A percentile compares a stretch with the other conserved stretches of the same genome.
These are phyloP conservation scores for Conidiobolus incongruus DNA, from an alignment of 371 early-diverging fungal species.

Conservation along the genomic window DNA sequence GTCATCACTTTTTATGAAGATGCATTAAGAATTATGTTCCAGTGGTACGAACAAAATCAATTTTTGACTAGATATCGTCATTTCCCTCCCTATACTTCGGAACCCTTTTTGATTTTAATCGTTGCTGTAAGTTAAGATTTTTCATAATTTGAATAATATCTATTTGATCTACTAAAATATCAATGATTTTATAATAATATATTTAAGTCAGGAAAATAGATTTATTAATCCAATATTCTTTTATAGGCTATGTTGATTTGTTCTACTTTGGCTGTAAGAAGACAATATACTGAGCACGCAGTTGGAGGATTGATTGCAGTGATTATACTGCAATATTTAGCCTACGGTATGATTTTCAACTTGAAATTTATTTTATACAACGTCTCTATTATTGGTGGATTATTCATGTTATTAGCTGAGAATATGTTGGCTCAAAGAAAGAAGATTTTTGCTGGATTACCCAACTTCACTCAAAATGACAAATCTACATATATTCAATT, in stretches of 20 bases:
- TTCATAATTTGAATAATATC: no score
- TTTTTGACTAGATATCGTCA: constrained; percentile 55
- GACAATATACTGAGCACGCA: constrained; percentile 54
- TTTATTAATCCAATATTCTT: not conserved
- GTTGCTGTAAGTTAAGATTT: constrained; percentile 25
- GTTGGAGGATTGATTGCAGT: constrained; percentile 58
- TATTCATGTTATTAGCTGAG: constrained; percentile 80
- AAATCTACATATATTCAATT: constrained; percentile 69
- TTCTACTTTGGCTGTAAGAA: constrained; percentile 52
- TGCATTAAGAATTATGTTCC: constrained; percentile 62
- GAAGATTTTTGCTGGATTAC: constrained; percentile 71
- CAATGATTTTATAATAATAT: no score
- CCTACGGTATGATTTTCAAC: constrained; percentile 83
- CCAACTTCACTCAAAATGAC: constrained; percentile 55
- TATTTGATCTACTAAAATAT: no score
- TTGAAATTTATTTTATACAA: constrained; percentile 73
- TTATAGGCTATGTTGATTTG: constrained; percentile 46
- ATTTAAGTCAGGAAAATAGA: no score
- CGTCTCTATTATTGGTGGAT: constrained; percentile 77
- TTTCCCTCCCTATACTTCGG: constrained; percentile 51
- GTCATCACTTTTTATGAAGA: constrained; percentile 93
- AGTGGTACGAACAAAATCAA: constrained; percentile 68
- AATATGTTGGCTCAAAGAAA: constrained; percentile 25
- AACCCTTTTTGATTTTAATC: constrained; percentile 63
- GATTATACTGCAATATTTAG: constrained; percentile 67